Base-by-base conservation (phyloP, 805 yeast genomes). In the Yarrowia divulgata region DNA sequence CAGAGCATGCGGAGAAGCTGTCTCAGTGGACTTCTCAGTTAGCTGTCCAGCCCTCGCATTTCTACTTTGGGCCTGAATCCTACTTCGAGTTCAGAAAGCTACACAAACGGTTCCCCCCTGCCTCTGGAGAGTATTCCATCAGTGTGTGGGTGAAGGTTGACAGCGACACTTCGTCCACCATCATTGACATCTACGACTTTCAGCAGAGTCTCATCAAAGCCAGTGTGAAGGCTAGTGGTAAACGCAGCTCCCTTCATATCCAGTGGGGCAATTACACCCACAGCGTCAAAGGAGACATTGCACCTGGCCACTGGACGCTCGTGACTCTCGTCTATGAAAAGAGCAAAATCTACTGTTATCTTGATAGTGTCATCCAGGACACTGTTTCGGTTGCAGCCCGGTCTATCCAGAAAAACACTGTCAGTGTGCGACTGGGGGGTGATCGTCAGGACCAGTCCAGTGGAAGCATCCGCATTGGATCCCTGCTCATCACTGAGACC, bases 261-360 rank as follows among this genome's bases (percentile, higher is more conserved):
- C 68, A 63, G 23, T 63, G 68, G 68, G 55, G 57, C 32, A 63
- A 63, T 23, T 49, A 48, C 39, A 48, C 55, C 3, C 68, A 63
- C 29, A 48, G n/a, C 10, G 57, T 63, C 32, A 63, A 48, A 32
- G 55, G 57, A 37, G 68, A 63, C 39, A 37, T 63, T 16, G 23
- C 57, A 7, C 46, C 18, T 9, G 57, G 46, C 5, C 35, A 48
- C 23, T 63, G 68, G 68, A 37, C 57, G 4, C 39, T 63, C 29
- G 57, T 63, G 29, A 63, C 68, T 3, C 46, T 63, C 3, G 68
- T 63, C 3, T 63, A 63, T 16, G 68, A 63, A 29, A 63, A 63
- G 57, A 63, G 48, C 29, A 63, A 48, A 39, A 48, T 63, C 4
- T 63, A 63, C 48, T 49, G 55, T 14, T 63, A 63, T n/a, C 48